phyloP scores from a whole-genome alignment of 1,284 basidiomycete genomes.

The Ceratobasidium sp. region DNA sequence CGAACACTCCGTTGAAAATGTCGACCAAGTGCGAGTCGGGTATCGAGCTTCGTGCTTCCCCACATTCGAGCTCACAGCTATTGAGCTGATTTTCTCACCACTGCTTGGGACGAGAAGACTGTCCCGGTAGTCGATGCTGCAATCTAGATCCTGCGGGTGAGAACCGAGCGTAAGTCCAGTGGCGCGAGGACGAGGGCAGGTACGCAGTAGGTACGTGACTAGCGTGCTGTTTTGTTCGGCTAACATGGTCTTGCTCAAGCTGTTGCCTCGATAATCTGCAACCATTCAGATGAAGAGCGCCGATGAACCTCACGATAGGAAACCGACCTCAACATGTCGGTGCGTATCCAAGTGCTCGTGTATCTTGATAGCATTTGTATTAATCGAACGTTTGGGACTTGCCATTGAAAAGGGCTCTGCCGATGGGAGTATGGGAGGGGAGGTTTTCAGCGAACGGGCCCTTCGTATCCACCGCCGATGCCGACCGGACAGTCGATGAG shows the following conservation, averaged over 20 bases:
- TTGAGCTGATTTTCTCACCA: conserved; percentile 35
- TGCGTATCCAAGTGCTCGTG: neutral
- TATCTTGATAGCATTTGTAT: neutral
- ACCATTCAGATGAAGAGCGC: conserved; percentile 39
- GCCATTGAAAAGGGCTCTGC: conserved; percentile 45
- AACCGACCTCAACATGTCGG: conserved; percentile 43
- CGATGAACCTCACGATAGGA: conserved; percentile 34
- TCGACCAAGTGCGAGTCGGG: conserved; percentile 24
- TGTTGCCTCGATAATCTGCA: conserved; percentile 44
- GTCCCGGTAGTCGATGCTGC: conserved; percentile 28
- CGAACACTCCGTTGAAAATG: neutral
- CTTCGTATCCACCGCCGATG: conserved; percentile 34
- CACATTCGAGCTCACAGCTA: neutral
- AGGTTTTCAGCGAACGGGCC: conserved; percentile 30
- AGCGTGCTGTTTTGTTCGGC: neutral
- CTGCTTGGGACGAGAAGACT: conserved; percentile 44
- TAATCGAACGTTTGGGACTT: conserved; percentile 10
- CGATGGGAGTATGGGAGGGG: conserved; percentile 43
- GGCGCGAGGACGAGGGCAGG: conserved; percentile 46
- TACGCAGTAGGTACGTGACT: neutral
- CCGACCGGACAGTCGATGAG: conserved; percentile 46
- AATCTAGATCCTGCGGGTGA: conserved; percentile 43
- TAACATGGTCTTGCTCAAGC: neutral
- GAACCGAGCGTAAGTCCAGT: conserved; percentile 47
- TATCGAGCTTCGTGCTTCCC: neutral